Evolutionary conservation across 139 green algal species (phyloP), one percentile per base, ranked within the genome.

Genomic region (Picochlorum sp.): DNA sequence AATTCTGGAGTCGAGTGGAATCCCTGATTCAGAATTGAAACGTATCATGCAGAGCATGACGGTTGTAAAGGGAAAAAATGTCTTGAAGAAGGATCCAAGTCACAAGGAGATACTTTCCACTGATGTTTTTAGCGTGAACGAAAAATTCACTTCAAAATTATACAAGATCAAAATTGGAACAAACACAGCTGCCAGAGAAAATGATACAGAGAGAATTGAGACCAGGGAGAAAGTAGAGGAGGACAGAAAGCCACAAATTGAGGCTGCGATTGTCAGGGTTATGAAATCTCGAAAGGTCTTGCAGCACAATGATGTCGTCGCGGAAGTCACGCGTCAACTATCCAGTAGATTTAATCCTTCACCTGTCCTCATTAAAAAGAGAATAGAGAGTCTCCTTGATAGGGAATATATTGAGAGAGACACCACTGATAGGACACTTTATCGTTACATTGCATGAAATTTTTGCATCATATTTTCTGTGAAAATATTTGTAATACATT

Each of bases 321-420:
- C 72, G 9, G 87, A 96, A 61, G 92, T 97, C 39, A 94, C 87
- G n/a, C 83, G 73, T 7, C 87, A 96, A 84, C 69, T 95, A 53
- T 44, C 75, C 7, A 18, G 67, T 32, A 81, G 90, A 50, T 99
- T 98, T 74, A 54, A 94, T 52, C 86, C 90, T 53, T 87, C 88
- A 67, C 86, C 88, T 14, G 47, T 53, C 41, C 75, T 94, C 29
- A 94, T 98, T 69, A 99, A 99, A 79, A 96, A 96, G 79, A 81
- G 90, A 50, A 96, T 99, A 26, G 93, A 99, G 79, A 87, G 65
- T 50, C 77, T 99, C 24, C 96, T 99, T 50, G 93, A 99, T 77
- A 63, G 89, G 16, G 93, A 99, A 65, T 99, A 95, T 61, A 61
- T 99, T 28, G 88, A 95, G 61, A 68, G 91, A 2, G 93, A 99